A percentile compares a stretch with the other conserved stretches of the same genome.
Conservation (phyloP, 805 yeast species). For the Diddensiella santjacobensis region DNA sequence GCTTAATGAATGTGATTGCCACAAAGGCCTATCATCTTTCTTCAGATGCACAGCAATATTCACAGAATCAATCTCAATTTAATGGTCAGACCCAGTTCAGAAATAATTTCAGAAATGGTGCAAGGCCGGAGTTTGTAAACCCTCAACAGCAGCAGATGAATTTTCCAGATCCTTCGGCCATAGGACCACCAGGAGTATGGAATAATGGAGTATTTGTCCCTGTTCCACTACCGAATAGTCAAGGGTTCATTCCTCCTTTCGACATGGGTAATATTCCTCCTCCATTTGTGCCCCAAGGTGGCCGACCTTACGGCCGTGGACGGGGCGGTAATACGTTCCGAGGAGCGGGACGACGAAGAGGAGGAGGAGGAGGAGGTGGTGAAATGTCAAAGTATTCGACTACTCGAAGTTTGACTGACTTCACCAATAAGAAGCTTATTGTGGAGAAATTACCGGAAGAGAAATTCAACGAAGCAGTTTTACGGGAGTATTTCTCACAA, state of each 20-base stretch:
- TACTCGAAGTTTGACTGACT: conserved; percentile 26
- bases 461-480: conserved; percentile 34
- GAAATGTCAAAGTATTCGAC: conserved; percentile 14
- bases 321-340: conserved; percentile 15
- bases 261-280: neutral
- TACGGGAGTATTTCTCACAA: conserved; percentile 38
- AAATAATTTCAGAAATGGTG: conserved; percentile 20
- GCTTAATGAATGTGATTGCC: conserved; percentile 1
- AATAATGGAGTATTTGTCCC: conserved; percentile 14
- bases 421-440: conserved; percentile 34
- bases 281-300: conserved; percentile 7
- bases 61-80: neutral
- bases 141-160: conserved; percentile 7
- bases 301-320: conserved; percentile 20
- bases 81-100: conserved; percentile 31
- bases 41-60: neutral
- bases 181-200: conserved; percentile 7
- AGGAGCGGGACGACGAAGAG: conserved; percentile 2
- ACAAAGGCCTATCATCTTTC: conserved; percentile 1
- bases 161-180: conserved; percentile 2
- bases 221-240: conserved; percentile 21
- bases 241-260: conserved; percentile 24
- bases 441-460: conserved; percentile 45
- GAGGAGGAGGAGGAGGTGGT: conserved; percentile 10
- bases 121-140: conserved; percentile 7